A percentile compares a stretch with the other conserved stretches of the same genome.
Conservation (phyloP, 768 basidiomycete genomes). For the Amyloporia xantha region DNA sequence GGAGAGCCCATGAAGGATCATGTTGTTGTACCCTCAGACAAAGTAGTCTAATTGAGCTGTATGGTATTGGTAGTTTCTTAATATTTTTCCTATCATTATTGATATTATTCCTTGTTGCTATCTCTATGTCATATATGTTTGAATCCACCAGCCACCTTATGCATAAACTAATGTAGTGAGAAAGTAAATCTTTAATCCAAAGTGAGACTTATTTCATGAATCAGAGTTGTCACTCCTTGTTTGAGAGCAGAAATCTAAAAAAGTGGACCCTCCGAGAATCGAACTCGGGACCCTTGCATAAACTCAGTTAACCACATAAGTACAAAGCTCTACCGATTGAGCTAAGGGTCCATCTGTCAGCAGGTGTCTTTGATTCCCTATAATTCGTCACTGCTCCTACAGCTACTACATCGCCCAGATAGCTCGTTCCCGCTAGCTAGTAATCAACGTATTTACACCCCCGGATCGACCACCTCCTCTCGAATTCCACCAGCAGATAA, state of each 20-base stretch:
- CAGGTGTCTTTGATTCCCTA: background rate
- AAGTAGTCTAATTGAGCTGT: too few species aligned
- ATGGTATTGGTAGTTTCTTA: background rate
- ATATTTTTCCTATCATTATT: background rate
- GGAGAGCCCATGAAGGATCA: too few species aligned
- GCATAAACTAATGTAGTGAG: too few species aligned
- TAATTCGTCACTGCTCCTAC: background rate
- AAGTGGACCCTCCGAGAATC: constrained; percentile 55
- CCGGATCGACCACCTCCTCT: constrained; percentile 17
- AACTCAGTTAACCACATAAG: constrained; percentile 45
- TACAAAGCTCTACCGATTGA: constrained; percentile 60
- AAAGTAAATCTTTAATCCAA: too few species aligned
- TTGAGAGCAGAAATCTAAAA: too few species aligned
- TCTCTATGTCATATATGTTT: background rate
- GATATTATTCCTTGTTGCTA: background rate
- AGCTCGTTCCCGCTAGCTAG: constrained; percentile 21
- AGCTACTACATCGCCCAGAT: background rate
- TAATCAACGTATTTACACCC: constrained; percentile 11
- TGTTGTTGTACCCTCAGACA: too few species aligned
- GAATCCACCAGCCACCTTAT: too few species aligned
- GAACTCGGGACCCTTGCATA: constrained; percentile 60
- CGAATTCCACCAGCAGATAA: constrained; percentile 20
- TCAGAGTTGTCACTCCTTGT: too few species aligned
- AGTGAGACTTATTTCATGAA: too few species aligned
- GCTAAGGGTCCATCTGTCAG: constrained; percentile 40